Evolutionary conservation across 2,329 filamentous ascomycete species (phyloP).

Genomic region (Beauveria sp.): DNA sequence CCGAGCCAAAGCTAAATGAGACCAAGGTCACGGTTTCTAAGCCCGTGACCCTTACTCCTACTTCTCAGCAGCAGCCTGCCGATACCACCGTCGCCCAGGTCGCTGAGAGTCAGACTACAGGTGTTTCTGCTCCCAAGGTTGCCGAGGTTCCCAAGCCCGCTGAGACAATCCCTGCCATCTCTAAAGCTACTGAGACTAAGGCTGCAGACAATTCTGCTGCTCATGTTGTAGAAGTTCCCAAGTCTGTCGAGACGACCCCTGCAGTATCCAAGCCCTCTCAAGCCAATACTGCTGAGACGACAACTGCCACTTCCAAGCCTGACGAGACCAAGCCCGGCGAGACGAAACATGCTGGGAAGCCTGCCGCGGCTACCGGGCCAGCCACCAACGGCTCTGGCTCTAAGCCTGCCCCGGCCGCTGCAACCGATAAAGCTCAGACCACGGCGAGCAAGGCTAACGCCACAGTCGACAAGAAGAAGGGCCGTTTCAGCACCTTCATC

Average conservation of each 20-base stretch:
- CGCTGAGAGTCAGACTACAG: constrained; percentile 3
- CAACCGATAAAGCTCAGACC: not conserved
- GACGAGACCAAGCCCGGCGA: not conserved
- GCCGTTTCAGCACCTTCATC: constrained; percentile 56
- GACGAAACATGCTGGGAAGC: constrained; percentile 11
- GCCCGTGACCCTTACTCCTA: constrained; percentile 10
- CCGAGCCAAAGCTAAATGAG: constrained; percentile 13
- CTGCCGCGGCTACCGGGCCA: constrained; percentile 11
- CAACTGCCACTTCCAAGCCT: no score
- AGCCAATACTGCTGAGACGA: not conserved
- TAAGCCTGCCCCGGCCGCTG: constrained; percentile 14
- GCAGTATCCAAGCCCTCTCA: constrained; percentile 1
- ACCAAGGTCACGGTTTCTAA: constrained; percentile 14
- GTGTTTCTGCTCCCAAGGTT: not conserved
- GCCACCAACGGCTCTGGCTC: constrained; percentile 18
- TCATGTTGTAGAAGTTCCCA: not conserved
- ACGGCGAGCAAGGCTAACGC: not conserved
- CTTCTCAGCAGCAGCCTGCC: constrained; percentile 11
- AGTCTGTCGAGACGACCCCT: not conserved
- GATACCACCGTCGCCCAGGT: constrained; percentile 1
- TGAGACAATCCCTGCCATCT: not conserved
- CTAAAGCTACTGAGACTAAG: not conserved
- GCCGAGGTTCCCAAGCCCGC: not conserved
- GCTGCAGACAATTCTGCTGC: not conserved
- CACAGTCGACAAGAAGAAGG: constrained; percentile 38